Base-by-base conservation (phyloP, 805 yeast genomes). In the Suhomyces xylopsoci region DNA sequence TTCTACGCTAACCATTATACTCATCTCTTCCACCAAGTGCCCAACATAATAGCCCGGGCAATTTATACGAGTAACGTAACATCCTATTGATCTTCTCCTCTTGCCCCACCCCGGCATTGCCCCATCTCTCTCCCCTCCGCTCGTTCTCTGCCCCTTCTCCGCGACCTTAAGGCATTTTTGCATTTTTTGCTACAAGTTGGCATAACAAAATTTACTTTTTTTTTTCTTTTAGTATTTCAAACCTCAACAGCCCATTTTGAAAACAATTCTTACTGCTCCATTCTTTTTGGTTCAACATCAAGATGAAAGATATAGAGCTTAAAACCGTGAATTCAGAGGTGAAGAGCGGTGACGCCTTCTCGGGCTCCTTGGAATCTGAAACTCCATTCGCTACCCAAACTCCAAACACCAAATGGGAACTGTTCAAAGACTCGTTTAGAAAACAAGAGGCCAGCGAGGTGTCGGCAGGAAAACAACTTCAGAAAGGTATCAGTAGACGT, bases 401-500 rank as follows among this genome's bases (percentile, higher is more conserved):
- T 12, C 45, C 44, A 7, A 36, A 47, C 30, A 42, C 57, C 15
- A 55, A 58, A 19, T 70, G 73, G 73, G 54, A 50, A 4, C 58
- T 56, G 28, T 65, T 73, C 52, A 61, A 51, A 19, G 70, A 72
- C 51, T 65, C 71, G 8, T 70, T 71, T 52, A 64, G 57, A 50
- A 43, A 55, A 40, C 54, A 52, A 32, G 51, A 60, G 48, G 56
- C 50, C 50, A 51, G 45, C 2, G 66, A 58, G 3, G 48, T 38
- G n/a, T 61, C 57, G 8, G 59, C 55, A 7, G 58, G 65, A 36
- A 61, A 66, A 45, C 64, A 61, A 38, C 54, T 66, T 30, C 58
- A 59, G 26, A 66, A 66, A 57, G 61, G 62, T 67, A 57, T 72
- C 73, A 17, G 77, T 62, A 51, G 74, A 68, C 50, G 83, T 74